Evolutionary conservation across 345 rosid genomes (phyloP).

Genomic region (Lepidium didymum): DNA sequence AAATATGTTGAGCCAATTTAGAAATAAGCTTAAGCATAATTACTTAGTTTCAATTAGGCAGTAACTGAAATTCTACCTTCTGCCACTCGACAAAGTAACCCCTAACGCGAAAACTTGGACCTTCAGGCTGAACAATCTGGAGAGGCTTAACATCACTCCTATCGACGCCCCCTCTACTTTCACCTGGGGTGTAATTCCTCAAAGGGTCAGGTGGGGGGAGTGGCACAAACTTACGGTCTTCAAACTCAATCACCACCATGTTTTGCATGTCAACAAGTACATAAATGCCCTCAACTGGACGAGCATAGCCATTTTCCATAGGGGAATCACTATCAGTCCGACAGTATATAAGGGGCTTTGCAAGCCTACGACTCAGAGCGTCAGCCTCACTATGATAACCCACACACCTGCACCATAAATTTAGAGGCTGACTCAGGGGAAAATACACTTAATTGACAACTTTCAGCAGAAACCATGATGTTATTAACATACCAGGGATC

Average conservation of each 20-base stretch:
- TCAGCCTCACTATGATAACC: conserved; percentile 80
- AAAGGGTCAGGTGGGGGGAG: conserved; percentile 85
- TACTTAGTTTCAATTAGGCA: not conserved
- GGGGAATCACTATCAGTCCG: conserved; percentile 93
- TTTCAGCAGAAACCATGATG: not conserved
- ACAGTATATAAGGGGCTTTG: conserved; percentile 86
- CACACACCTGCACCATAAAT: conserved; percentile 52
- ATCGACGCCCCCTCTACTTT: conserved; percentile 87
- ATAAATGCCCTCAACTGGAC: conserved; percentile 85
- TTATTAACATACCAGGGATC: conserved; percentile 58
- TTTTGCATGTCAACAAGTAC: conserved; percentile 88
- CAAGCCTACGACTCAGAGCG: conserved; percentile 78
- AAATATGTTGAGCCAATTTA: conserved; percentile 21
- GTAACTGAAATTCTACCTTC: conserved; percentile 43
- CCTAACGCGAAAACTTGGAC: conserved; percentile 86
- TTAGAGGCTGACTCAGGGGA: not conserved
- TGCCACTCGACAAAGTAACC: conserved; percentile 87
- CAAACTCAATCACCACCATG: conserved; percentile 81
- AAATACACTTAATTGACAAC: conserved; percentile 4
- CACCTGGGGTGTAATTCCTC: conserved; percentile 84
- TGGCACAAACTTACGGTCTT: conserved; percentile 84
- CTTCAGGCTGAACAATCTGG: conserved; percentile 81
- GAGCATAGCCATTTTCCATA: conserved; percentile 96
- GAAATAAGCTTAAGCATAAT: not conserved
- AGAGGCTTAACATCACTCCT: conserved; percentile 90